Percentiles rank a stretch among this genome's conserved stretches.
Evolutionary conservation across 345 rosid species (phyloP).

Genomic region (Streptanthus diversifolius): DNA sequence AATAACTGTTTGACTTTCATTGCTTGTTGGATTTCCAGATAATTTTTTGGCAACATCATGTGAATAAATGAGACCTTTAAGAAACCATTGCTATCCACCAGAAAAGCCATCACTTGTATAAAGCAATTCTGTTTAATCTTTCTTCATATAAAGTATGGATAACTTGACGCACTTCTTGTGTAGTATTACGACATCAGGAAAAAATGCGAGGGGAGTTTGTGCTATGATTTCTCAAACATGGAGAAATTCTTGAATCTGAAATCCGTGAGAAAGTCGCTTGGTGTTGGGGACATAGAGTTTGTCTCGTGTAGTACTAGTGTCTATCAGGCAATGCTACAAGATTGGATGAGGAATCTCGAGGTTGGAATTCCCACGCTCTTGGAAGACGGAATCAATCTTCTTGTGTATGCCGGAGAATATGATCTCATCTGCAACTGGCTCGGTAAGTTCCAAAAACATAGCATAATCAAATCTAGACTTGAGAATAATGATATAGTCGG

Average conservation of each 20-base stretch:
- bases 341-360: conserved; percentile 98
- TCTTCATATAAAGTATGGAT: not conserved
- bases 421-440: conserved; percentile 99
- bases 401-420: conserved; percentile 95
- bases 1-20: not conserved
- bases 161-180: conserved; percentile 24
- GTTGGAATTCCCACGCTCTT: conserved; percentile 87
- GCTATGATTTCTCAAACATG: conserved; percentile 99
- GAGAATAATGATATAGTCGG: not conserved
- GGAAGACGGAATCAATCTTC: conserved; percentile 86
- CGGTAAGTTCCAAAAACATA: conserved; percentile 45
- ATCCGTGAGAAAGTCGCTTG: conserved; percentile 71
- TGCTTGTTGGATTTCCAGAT: not conserved
- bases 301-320: conserved; percentile 89
- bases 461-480: not conserved
- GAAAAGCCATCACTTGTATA: not conserved
- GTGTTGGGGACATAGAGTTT: conserved; percentile 77
- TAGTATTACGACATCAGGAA: conserved; percentile 94
- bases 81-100: not conserved
- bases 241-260: conserved; percentile 75
- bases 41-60: conserved; percentile 2
- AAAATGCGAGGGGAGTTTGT: conserved; percentile 81
- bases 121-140: not conserved
- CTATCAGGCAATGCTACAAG: conserved; percentile 81
- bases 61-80: not conserved